A percentile compares a stretch with the other conserved stretches of the same genome.
Conservation (phyloP, 495 filamentous ascomycete species). For the Penicillium samsonianum region DNA sequence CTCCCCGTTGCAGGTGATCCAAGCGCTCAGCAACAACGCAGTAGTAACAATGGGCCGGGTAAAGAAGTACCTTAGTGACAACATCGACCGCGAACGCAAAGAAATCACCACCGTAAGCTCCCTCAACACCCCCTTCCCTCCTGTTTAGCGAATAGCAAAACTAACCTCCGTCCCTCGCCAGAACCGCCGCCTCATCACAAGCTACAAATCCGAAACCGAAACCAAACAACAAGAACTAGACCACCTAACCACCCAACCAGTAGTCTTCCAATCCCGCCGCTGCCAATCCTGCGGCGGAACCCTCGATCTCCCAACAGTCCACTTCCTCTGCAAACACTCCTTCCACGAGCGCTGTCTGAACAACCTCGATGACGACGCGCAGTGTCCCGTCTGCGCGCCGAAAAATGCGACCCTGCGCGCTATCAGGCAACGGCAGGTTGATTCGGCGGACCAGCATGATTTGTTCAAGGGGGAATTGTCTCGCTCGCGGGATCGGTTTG, state of each 20-base stretch:
- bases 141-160: neutral
- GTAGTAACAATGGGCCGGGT: constrained; percentile 97
- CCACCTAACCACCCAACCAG: constrained; percentile 73
- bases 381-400: constrained; percentile 81
- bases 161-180: constrained; percentile 33
- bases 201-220: constrained; percentile 84
- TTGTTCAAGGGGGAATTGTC: constrained; percentile 80
- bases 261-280: constrained; percentile 85
- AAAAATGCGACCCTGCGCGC: constrained; percentile 84
- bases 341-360: constrained; percentile 90
- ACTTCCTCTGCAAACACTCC: constrained; percentile 94
- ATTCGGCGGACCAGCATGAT: constrained; percentile 86
- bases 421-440: constrained; percentile 82
- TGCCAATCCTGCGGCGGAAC: constrained; percentile 75
- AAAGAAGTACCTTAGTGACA: constrained; percentile 85
- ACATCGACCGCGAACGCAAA: constrained; percentile 82
- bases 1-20: constrained; percentile 95
- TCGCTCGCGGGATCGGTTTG: constrained; percentile 81
- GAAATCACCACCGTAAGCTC: constrained; percentile 69
- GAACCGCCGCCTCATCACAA: constrained; percentile 79
- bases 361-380: constrained; percentile 63
- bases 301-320: constrained; percentile 84
- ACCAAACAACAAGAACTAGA: constrained; percentile 74
- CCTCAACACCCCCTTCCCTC: neutral
- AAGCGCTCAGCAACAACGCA: constrained; percentile 79